Percentiles rank a stretch among this genome's conserved stretches.
Evolutionary conservation across 2,329 filamentous ascomycete genomes (phyloP).

Genomic region (Apiospora saccharicola): DNA sequence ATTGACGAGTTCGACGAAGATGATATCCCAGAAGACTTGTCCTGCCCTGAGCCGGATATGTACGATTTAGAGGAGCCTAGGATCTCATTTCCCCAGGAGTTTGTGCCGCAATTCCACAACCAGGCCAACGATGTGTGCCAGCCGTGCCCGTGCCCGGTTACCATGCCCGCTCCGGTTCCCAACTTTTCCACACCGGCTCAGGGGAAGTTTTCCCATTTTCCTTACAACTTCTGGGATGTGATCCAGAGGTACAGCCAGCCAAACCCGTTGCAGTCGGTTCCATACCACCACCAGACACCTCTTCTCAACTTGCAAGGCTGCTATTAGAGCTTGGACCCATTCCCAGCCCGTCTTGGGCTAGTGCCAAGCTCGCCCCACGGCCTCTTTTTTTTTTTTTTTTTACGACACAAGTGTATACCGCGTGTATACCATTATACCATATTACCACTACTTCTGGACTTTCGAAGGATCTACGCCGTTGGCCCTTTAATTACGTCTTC

Average conservation of each 20-base stretch:
- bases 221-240: conserved; percentile 56
- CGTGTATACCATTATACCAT: conserved; percentile 2
- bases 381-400: not conserved
- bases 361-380: not conserved
- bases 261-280: conserved; percentile 55
- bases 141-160: conserved; percentile 45
- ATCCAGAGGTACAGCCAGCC: conserved; percentile 60
- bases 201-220: conserved; percentile 53
- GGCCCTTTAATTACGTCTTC: conserved; percentile 27
- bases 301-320: conserved; percentile 61
- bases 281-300: conserved; percentile 61
- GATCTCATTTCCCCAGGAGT: conserved; percentile 55
- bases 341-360: not conserved
- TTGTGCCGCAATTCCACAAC: conserved; percentile 54
- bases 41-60: conserved; percentile 47
- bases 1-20: conserved; percentile 59
- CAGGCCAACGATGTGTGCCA: conserved; percentile 46
- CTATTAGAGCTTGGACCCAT: conserved; percentile 46
- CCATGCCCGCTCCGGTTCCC: conserved; percentile 9
- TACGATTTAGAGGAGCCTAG: conserved; percentile 56
- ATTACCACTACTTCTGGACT: not conserved
- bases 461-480: not conserved
- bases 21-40: conserved; percentile 47
- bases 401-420: not conserved
- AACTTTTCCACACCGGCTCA: conserved; percentile 16